These are phyloP conservation scores for Papilionanthe hybrid DNA, from an alignment of 116 monocot genomes.

Conservation along the genomic window DNA sequence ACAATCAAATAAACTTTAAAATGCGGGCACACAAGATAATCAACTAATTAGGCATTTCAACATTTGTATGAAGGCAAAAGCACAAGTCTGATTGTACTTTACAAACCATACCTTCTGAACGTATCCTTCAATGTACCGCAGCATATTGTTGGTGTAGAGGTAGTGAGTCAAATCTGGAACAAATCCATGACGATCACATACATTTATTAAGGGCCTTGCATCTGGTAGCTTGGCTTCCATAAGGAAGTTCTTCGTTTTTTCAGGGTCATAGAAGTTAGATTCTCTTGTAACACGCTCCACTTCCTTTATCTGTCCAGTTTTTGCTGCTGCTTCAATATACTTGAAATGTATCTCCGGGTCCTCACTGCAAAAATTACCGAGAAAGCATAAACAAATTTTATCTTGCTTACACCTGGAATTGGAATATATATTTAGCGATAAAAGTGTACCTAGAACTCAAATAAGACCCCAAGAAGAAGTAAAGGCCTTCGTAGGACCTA, in stretches of 20 bases:
- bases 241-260: conserved; percentile 96
- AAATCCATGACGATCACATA: conserved; percentile 98
- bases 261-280: conserved; percentile 98
- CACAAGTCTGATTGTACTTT: not conserved
- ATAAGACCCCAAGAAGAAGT: conserved; percentile 98
- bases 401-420: not conserved
- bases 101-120: conserved; percentile 81
- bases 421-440: too few relatives aligned
- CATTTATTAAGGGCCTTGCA: conserved; percentile 97
- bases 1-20: not conserved
- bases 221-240: conserved; percentile 99
- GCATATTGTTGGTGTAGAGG: conserved; percentile 94
- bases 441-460: conserved; percentile 81
- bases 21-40: too few relatives aligned
- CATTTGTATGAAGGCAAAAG: not conserved
- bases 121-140: conserved; percentile 99
- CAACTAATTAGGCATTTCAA: too few relatives aligned
- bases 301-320: conserved; percentile 99
- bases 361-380: conserved; percentile 53
- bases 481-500: conserved; percentile 96
- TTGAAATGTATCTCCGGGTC: conserved; percentile 99
- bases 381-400: not conserved
- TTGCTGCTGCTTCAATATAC: conserved; percentile 98
- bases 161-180: conserved; percentile 99
- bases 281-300: conserved; percentile 99